Base-by-base conservation (phyloP, 495 filamentous ascomycete genomes). In the Annulohypoxylon maeteangense region DNA sequence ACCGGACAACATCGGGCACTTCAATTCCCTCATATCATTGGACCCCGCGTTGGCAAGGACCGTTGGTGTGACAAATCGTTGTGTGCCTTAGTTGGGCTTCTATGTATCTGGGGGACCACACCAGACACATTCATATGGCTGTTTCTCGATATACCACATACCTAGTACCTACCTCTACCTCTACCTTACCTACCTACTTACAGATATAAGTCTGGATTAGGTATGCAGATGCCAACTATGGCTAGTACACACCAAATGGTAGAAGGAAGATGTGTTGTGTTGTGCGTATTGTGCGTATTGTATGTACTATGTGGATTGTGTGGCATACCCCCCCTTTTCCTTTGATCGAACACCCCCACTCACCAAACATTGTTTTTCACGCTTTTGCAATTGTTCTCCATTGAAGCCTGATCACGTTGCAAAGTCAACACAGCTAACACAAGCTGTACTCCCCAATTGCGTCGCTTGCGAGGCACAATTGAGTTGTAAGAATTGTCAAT, bases 401-500 rank as follows among this genome's bases (percentile, higher is more conserved):
- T 72, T 68, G 65, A 68, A 65, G 70, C 70, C 70, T 68, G 70
- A 72, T 72, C 70, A 72, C 70, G 70, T 72, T 68, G 70, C 70
- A 68, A 72, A 44, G 16, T 18, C 40, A 12, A 18, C 14, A 44
- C 40, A 44, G 8, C 20, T 20, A 20, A 20, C 40, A 59, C 70
- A 65, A 72, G 55, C 47, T 64, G 69, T 72, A 31, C 61, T 38
- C 29, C 65, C 65, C 47, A 59, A 65, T 72, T 65, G 65, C 65
- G 65, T 65, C 45, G 48, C 31, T 65, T 62, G 34, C 47, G 42
- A 65, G 65, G 62, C 56, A 65, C 61, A 68, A 68, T 72, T 72
- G 65, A 61, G 64, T 62, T 68, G 65, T 58, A 40, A 67, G 45
- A 47, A 27, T 38, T 65, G 38, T 62, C 65, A 72, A 72, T 72